Evolutionary conservation across 371 early-diverging fungal species (phyloP), one percentile per base, ranked within the genome.

Genomic region (Mucor piriformis): DNA sequence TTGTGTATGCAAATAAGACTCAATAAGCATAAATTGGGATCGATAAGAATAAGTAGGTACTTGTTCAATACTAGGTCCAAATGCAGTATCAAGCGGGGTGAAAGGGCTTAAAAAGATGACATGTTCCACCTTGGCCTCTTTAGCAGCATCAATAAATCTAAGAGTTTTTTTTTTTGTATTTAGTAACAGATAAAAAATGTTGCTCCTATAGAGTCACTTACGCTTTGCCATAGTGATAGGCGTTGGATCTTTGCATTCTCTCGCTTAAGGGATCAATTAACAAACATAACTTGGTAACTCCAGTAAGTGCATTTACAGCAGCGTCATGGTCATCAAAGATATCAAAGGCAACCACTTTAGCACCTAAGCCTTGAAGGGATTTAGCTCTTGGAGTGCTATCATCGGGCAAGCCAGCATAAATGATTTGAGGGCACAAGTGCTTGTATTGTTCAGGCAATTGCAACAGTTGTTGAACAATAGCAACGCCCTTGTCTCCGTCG

Each of bases 71-170:
- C 72, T 67, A 29, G 76, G 72, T 10, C 70, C 63, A 10, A 63
- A 48, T 13, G 43, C 15, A 21, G 66, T 64, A 42, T 79, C 77
- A 20, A 70, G 46, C 11, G 77, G 77, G 10, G 75, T 69, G 35
- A 76, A 80, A 16, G 80, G 77, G 15, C 75, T 70, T 18, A 80
- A 48, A 49, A 80, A 80, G n/a, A 80, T 73, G 23, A 80, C 50
- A 50, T 80, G 80, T 20, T 71, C 63, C 13, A 76, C 80, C 38
- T 70, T 52, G 16, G 80, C 80, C 27, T 69, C 60, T 34, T 73
- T 76, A 42, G 80, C 80, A 38, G 77, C 77, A 57, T 76, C 80
- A 54, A 76, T 73, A 21, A 74, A 80, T 24, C 80, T 79, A 50
- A n/a, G n/a, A n/a, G n/a, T n/a, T n/a, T n/a, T n/a, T n/a, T n/a